Evolutionary conservation across 257 asterid genomes (phyloP), one percentile per base, ranked within the genome.

Genomic region (Plantago ovata): DNA sequence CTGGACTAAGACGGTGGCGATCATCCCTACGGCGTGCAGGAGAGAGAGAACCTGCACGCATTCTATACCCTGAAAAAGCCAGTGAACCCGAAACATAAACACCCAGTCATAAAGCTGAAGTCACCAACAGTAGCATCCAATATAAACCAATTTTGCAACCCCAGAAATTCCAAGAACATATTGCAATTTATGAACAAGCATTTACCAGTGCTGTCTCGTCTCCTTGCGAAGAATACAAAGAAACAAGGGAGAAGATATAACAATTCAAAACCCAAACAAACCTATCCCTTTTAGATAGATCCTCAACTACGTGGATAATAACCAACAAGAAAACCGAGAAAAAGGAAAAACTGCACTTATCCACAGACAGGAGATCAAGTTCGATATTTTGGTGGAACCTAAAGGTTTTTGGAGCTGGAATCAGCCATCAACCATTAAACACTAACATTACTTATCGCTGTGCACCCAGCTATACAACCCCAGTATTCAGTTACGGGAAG

Each of bases 21-120:
- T 77, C 78, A 69, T 67, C 79, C 81, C 93, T 80, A 82, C 72
- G 86, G 47, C 78, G 88, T 64, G 65, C 71, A 59, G 95, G 95
- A 72, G 97, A 82, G 72, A 60, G 75, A 72, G 95, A 90, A 81
- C 83, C 93, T 75, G 87, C 75, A 69, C 73, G 88, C 75, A 68
- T 72, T 84, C 88, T 84, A 86, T 79, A 79, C 69, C 95, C 97
- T 89, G 96, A 79, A 85, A 77, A 77, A 81, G 72, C 84, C 86
- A 79, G 86, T 66, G 85, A 82, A 76, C 73, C 76, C 85, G 80
- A 78, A 68, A 73, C 62, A 62, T 79, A 69, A 71, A 81, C 78
- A 60, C 77, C 81, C 79, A 66, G 71, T 72, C 69, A 69, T 52
- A 66, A 65, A 74, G 78, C 59, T 68, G 62, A 76, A 48, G 69